Base-by-base conservation (phyloP, 2,329 filamentous ascomycete species). In the Diaporthe longicolla region DNA sequence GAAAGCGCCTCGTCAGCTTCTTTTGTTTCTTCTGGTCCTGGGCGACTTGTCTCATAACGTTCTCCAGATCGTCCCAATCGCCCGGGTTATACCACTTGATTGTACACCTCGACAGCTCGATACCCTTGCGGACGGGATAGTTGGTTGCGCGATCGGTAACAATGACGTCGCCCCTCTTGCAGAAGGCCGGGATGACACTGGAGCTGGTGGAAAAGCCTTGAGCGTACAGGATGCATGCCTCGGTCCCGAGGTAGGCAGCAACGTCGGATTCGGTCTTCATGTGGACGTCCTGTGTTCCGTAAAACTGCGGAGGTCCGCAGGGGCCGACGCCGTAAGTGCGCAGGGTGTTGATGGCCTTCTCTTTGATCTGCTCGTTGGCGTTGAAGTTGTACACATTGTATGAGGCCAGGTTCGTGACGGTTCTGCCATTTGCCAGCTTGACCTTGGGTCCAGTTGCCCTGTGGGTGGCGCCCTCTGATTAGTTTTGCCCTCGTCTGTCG, bases 351-450 rank as follows among this genome's bases (percentile, higher is more conserved):
- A 99, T 95, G 1, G 96, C 97, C 83, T 98, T 97, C 79, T 98
- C 95, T 81, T 97, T 98, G 79, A 99, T 92, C 48, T 92, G 90
- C 76, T 98, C 96, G 82, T 98, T 98, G 70, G 91, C 91, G 77
- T 97, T 94, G 83, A 99, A 95, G 85, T 99, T 98, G 88, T 97
- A 98, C 84, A 97, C 98, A 83, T 99, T 99, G 85, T 95, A 97
- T 1, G 94, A 97, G 50, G 95, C 96, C 77, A 99, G 92, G 82
- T 99, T 99, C 73, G 90, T 95, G 32, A 98, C 97, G 24, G 94
- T 97, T 77, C 94, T 93, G 79, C 97, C 97, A 83, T 93, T 98
- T 63, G 92, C 88, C 72, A 99, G 90, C 83, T 97, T 98, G 66
- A 93, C 92, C 83, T 97, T 97, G 61, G 97, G 95, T 13, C 95